Evolutionary conservation across 495 filamentous ascomycete species (phyloP).

Genomic region (Lophiostoma macrostomum): DNA sequence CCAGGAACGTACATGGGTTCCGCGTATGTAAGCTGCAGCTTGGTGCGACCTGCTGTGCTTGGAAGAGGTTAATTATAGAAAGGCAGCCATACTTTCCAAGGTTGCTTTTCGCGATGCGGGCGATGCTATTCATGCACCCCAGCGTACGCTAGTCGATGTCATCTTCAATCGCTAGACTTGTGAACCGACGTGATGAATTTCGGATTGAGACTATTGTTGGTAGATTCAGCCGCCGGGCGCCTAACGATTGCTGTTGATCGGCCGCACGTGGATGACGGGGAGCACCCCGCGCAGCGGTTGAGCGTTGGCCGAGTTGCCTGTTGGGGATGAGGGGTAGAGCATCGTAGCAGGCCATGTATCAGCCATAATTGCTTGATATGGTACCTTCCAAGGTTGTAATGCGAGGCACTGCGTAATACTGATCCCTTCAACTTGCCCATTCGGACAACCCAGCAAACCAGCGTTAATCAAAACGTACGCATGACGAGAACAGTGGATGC

Average conservation of each 20-base stretch:
- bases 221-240: neutral
- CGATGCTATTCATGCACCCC: too few relatives aligned
- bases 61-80: too few relatives aligned
- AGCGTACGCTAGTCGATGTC: neutral
- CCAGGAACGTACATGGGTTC: too few relatives aligned
- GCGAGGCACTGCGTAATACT: neutral
- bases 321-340: constrained; percentile 12
- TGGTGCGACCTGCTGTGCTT: too few relatives aligned
- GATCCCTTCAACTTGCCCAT: neutral
- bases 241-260: neutral
- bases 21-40: too few relatives aligned
- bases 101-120: too few relatives aligned
- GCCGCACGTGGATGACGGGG: constrained; percentile 3
- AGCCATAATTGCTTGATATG: constrained; percentile 1
- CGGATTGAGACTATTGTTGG: neutral
- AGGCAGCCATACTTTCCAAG: too few relatives aligned
- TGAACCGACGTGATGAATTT: neutral
- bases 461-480: too few relatives aligned
- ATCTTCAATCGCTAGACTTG: neutral
- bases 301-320: neutral
- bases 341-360: constrained; percentile 14
- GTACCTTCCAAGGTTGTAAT: neutral
- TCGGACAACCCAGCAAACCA: too few relatives aligned
- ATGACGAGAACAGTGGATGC: constrained; percentile 1
- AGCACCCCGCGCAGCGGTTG: neutral